phyloP scores from a whole-genome alignment of 208 protist genomes.

The Leishmania lainsoni region DNA sequence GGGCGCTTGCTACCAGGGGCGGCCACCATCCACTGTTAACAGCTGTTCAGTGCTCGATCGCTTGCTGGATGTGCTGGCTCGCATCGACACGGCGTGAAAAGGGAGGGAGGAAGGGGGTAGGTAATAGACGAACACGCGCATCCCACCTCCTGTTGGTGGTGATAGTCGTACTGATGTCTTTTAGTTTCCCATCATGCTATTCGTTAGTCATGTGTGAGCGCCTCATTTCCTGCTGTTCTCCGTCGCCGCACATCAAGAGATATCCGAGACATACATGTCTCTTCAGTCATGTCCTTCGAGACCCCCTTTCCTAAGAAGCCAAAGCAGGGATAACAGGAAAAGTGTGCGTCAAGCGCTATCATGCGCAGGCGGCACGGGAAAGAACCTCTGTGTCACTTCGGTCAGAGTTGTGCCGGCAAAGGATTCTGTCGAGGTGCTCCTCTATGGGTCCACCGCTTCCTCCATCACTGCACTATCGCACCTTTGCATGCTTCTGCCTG shows the following conservation, averaged over 20 bases:
- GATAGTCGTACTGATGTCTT: neutral
- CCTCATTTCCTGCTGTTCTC: neutral
- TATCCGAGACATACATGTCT: neutral
- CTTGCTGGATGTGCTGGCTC: slow-evolving; percentile 30
- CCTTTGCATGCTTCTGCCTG: neutral
- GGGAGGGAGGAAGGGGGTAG: neutral
- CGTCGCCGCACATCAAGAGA: neutral
- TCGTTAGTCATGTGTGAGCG: neutral
- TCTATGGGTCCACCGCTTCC: neutral
- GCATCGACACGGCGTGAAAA: slow-evolving; percentile 20
- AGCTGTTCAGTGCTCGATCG: slow-evolving; percentile 22
- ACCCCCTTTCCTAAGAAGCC: neutral
- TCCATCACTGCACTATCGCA: neutral
- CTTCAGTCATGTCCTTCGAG: neutral
- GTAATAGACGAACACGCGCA: neutral
- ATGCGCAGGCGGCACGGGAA: neutral
- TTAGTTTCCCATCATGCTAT: neutral
- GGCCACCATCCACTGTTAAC: neutral
- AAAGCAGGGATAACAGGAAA: neutral
- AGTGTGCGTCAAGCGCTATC: neutral
- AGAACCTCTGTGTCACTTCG: neutral
- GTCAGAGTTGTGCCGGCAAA: neutral
- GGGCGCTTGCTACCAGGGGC: slow-evolving; percentile 22
- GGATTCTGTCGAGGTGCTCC: neutral
- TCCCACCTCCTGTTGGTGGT: neutral